Percentiles rank a stretch among this genome's conserved stretches.
Conservation (phyloP, 73 alveolate genomes). For the Stentor roeselii region DNA sequence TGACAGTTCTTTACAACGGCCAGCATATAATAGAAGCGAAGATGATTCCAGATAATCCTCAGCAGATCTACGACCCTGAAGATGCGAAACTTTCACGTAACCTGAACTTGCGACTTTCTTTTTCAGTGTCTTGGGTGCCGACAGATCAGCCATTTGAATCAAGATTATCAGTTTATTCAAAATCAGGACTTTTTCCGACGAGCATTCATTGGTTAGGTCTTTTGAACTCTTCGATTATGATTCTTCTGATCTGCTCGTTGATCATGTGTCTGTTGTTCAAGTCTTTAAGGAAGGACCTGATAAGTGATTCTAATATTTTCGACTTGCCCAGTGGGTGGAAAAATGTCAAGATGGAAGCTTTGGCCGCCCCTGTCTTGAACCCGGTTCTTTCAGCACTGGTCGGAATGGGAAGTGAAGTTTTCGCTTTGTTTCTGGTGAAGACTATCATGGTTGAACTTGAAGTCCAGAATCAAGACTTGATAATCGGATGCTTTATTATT, state of each 20-base stretch:
- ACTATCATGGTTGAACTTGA: background rate
- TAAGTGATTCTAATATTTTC: background rate
- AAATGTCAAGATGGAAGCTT: background rate
- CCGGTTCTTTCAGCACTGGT: background rate
- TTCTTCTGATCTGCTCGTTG: slow-evolving; percentile 36
- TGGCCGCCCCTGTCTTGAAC: background rate
- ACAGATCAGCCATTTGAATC: slow-evolving; percentile 32
- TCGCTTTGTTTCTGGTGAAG: background rate
- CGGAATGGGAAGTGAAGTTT: background rate
- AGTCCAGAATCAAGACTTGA: background rate
- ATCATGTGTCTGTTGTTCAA: slow-evolving; percentile 37
- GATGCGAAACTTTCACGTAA: background rate
- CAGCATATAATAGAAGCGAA: background rate
- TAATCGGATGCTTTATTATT: background rate
- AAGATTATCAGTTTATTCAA: slow-evolving; percentile 41
- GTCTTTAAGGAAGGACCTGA: slow-evolving; percentile 25
- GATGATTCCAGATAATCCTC: background rate
- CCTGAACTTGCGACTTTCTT: slow-evolving; percentile 33
- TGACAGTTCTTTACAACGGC: background rate
- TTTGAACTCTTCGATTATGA: slow-evolving; percentile 39
- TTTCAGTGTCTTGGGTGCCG: slow-evolving; percentile 47
- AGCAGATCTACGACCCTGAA: background rate
- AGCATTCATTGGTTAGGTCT: slow-evolving; percentile 53
- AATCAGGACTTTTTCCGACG: slow-evolving; percentile 41
- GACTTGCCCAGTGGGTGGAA: background rate